phyloP scores from a whole-genome alignment of 257 asterid genomes.

The Jaltomata sinuosa region DNA sequence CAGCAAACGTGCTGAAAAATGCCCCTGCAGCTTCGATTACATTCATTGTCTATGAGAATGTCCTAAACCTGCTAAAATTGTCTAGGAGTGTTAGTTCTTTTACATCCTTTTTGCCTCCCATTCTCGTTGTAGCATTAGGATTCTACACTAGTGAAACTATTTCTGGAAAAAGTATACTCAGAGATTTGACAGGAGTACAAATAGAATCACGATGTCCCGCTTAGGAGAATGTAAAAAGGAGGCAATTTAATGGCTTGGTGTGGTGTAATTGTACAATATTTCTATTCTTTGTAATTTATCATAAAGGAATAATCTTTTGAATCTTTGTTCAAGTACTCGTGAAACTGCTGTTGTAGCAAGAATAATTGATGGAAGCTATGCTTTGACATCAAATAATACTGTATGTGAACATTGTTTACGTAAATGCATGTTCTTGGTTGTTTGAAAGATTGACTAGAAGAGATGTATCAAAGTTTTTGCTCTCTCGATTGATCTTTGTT shows the following conservation, averaged over 20 bases:
- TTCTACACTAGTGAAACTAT: neutral
- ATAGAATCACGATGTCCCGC: neutral
- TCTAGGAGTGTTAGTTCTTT: slow-evolving; percentile 22
- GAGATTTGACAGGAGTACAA: neutral
- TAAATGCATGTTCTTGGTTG: neutral
- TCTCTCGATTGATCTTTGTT: neutral
- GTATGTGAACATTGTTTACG: neutral
- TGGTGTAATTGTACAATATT: neutral
- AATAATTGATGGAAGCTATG: neutral
- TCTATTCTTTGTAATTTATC: neutral
- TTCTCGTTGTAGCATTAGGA: slow-evolving; percentile 2
- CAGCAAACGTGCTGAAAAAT: slow-evolving; percentile 83
- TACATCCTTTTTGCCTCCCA: neutral
- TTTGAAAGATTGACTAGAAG: neutral
- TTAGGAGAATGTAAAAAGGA: neutral
- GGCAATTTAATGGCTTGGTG: neutral
- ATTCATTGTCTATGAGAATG: slow-evolving; percentile 88
- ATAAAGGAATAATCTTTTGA: neutral
- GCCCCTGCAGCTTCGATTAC: slow-evolving; percentile 96
- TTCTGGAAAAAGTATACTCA: slow-evolving; percentile 18
- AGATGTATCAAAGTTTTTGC: neutral
- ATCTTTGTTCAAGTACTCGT: neutral
- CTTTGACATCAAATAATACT: neutral
- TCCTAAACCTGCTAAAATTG: slow-evolving; percentile 62
- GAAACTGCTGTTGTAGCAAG: neutral